Percentiles rank a stretch among this genome's conserved stretches.
phyloP scores from a whole-genome alignment of 306 rosid species.

The Parietaria judaica region DNA sequence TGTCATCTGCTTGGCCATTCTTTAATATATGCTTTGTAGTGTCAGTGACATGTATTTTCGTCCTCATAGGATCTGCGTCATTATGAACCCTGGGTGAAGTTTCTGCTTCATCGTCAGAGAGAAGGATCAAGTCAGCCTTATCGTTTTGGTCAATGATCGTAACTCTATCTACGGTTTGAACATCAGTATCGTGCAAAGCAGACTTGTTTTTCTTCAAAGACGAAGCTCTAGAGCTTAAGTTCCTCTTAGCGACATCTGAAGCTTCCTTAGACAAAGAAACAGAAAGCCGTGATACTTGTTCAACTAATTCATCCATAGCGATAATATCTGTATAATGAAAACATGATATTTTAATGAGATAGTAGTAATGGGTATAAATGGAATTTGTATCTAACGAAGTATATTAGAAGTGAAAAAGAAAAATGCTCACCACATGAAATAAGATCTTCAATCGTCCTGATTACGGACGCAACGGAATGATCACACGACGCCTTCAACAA shows the following conservation, averaged over 20 bases:
- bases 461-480: constrained; percentile 32
- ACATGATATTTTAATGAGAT: constrained; percentile 20
- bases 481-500: constrained; percentile 46
- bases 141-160: constrained; percentile 20
- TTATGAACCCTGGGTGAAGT: constrained; percentile 10
- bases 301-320: constrained; percentile 55
- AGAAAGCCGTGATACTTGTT: constrained; percentile 57
- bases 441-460: constrained; percentile 57
- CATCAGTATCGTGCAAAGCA: constrained; percentile 32
- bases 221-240: constrained; percentile 27
- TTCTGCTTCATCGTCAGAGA: constrained; percentile 77
- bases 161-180: constrained; percentile 29
- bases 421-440: constrained; percentile 54
- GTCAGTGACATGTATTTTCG: constrained; percentile 27
- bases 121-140: constrained; percentile 37
- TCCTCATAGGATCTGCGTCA: constrained; percentile 25
- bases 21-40: constrained; percentile 28
- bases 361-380: constrained; percentile 16
- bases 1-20: constrained; percentile 31
- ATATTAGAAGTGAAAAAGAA: constrained; percentile 2
- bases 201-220: constrained; percentile 26
- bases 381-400: neutral
- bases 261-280: constrained; percentile 52
- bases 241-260: constrained; percentile 30
- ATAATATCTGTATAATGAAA: constrained; percentile 45